Base-by-base conservation (phyloP, 108 stramenopile genomes). In the Cyclotella cryptica region DNA sequence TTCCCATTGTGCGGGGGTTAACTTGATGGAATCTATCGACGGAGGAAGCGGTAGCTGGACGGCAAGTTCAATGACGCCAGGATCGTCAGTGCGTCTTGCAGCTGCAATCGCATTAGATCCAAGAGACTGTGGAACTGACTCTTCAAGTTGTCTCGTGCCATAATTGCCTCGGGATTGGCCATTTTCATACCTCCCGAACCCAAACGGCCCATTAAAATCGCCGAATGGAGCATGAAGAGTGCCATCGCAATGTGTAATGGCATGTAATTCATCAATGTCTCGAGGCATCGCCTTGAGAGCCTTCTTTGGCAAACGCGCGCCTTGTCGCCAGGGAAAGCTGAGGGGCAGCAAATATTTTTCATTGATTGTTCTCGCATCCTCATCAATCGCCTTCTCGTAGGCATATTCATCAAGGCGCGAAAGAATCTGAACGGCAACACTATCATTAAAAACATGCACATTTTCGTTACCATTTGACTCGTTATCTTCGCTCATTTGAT, bases 261-360 rank as follows among this genome's bases (percentile, higher is more conserved):
- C 88, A 44, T 81, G 75, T 72, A 93, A 79, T 10, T 93, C 92
- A 71, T 93, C 93, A 53, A 93, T 89, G 69, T 93, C 93, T 49
- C 88, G 77, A 21, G 93, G 88, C 65, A 93, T 85, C 30, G 86
- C 89, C 60, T 86, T 90, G 24, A 80, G 73, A n/a, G 81, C 51
- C 72, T 77, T 81, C 47, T 77, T 80, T n/a, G 80, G 79, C 40
- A 83, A 52, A 4, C 42, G 59, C 58, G 28, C 47, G 45, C 46
- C 39, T 43, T 19, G 27, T 46, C 69, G 71, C 82, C 82, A 83
- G 40, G 82, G 82, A 42, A 83, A 83, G 58, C 71, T 60, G 14
- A 55, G 66, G 15, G 82, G 82, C 18, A 76, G 19, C 42, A 83
- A 65, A 46, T 66, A 83, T 47, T 74, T 77, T 24, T 73, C 60